Conservation (phyloP, 768 basidiomycete species). For the Pisolithus orientalis region DNA sequence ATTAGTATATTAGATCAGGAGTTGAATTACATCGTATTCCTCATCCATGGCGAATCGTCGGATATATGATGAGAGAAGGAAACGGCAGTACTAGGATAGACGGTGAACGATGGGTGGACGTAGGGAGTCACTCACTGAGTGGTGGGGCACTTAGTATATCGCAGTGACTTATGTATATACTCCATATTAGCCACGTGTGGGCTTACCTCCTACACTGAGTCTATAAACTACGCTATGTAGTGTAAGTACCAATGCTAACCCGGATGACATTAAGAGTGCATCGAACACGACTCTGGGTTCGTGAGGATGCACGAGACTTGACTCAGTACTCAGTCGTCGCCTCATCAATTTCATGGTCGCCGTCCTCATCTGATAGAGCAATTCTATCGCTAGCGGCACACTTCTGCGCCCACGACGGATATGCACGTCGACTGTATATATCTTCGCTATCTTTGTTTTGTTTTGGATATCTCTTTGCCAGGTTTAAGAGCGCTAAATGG, state of each 20-base stretch:
- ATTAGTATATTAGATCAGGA: conserved; percentile 12
- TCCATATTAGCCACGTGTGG: not conserved
- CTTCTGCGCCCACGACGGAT: conserved; percentile 18
- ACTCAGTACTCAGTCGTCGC: not conserved
- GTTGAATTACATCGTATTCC: conserved; percentile 79
- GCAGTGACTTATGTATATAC: too few relatives aligned
- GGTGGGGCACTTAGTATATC: too few relatives aligned
- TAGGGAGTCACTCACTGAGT: conserved; percentile 1
- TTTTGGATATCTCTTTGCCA: conserved; percentile 22
- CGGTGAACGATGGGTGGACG: conserved; percentile 3
- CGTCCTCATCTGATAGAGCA: conserved; percentile 11
- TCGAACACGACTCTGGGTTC: too few relatives aligned
- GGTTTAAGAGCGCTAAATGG: conserved; percentile 18
- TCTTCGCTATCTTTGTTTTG: conserved; percentile 2
- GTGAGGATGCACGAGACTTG: not conserved
- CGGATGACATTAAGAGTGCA: not conserved
- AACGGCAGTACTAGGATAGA: conserved; percentile 6
- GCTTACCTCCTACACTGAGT: not conserved
- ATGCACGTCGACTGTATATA: conserved; percentile 14
- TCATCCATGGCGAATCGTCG: conserved; percentile 77
- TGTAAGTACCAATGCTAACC: not conserved
- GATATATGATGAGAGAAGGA: conserved; percentile 7
- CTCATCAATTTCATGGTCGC: conserved; percentile 18
- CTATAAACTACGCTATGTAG: not conserved
- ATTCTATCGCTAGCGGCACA: not conserved